Conservation (phyloP, 1,284 basidiomycete species). For the Mycena citricolor region DNA sequence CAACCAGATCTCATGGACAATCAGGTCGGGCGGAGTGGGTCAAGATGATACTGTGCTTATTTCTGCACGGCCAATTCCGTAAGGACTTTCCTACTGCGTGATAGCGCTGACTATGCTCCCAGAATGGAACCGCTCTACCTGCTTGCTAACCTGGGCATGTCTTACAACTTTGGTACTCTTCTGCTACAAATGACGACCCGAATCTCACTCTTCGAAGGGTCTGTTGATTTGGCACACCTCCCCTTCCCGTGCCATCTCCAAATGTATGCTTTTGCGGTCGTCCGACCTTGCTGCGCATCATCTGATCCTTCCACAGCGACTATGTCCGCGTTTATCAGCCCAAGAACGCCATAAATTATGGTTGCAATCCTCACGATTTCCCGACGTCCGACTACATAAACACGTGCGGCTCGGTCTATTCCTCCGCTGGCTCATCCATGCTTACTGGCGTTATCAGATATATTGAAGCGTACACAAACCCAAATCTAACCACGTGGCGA, state of each 20-base stretch:
- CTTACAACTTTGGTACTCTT: slow-evolving; percentile 57
- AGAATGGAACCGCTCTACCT: not conserved
- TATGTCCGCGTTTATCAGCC: slow-evolving; percentile 83
- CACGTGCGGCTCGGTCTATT: slow-evolving; percentile 1
- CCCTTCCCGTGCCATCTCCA: slow-evolving; percentile 52
- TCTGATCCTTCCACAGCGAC: slow-evolving; percentile 53
- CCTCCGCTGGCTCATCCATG: not conserved
- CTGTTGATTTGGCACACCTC: slow-evolving; percentile 63
- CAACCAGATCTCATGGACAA: slow-evolving; percentile 54
- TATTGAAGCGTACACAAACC: slow-evolving; percentile 25
- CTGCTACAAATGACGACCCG: slow-evolving; percentile 78
- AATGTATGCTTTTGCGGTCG: too few species aligned
- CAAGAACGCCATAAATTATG: slow-evolving; percentile 65
- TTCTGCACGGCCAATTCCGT: slow-evolving; percentile 55
- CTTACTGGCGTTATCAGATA: slow-evolving; percentile 9
- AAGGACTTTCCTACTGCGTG: slow-evolving; percentile 52
- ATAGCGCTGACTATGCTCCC: not conserved
- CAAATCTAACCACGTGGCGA: slow-evolving; percentile 28
- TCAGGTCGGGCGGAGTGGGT: slow-evolving; percentile 55
- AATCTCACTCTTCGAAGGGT: slow-evolving; percentile 81
- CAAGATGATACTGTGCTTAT: slow-evolving; percentile 53
- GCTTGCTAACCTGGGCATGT: not conserved
- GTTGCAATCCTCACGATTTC: slow-evolving; percentile 78
- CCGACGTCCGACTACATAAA: slow-evolving; percentile 52
- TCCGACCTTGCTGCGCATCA: not conserved